Evolutionary conservation across 495 filamentous ascomycete species (phyloP), one percentile per base, ranked within the genome.

Genomic region (Xylaria acuta): DNA sequence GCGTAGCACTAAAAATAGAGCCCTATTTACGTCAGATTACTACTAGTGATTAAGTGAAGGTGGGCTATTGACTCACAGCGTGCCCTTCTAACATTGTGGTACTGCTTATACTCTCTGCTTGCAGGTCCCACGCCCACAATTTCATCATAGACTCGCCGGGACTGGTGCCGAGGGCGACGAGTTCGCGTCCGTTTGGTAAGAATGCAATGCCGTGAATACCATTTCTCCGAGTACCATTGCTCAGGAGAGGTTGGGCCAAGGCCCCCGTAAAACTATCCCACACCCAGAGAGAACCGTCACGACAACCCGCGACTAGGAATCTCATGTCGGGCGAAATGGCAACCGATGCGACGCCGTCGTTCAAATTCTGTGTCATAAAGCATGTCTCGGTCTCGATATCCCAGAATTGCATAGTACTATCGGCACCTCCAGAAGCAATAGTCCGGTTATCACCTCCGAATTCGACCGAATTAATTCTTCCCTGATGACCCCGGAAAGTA

Each of bases 231-330:
- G n/a, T n/a, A n/a, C n/a, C n/a, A n/a, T n/a, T n/a, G n/a, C n/a
- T n/a, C n/a, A n/a, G n/a, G n/a, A n/a, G n/a, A n/a, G n/a, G n/a
- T n/a, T n/a, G n/a, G n/a, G n/a, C n/a, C n/a, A n/a, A n/a, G n/a
- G n/a, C n/a, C n/a, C n/a, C n/a, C n/a, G 1, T 36, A 14, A 16
- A n/a, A 2, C 53, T 36, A 43, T 64, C n/a, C 69, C 69, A 64
- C 3, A 71, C 18, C 5, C 11, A 5, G n/a, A 51, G 0, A 5
- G 16, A 0, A n/a, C 14, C 3, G 3, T 41, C 25, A 6, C 0
- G 1, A 65, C 6, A 12, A 0, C 32, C 34, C 1, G n/a, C 34
- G 12, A n/a, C 58, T 36, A 71, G 2, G 12, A 53, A 25, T 5
- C 20, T 43, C 8, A 1, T 20, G 12, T 56, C 45, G 0, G n/a